phyloP scores from a whole-genome alignment of 257 asterid genomes.

The Gynochthodes officinalis region DNA sequence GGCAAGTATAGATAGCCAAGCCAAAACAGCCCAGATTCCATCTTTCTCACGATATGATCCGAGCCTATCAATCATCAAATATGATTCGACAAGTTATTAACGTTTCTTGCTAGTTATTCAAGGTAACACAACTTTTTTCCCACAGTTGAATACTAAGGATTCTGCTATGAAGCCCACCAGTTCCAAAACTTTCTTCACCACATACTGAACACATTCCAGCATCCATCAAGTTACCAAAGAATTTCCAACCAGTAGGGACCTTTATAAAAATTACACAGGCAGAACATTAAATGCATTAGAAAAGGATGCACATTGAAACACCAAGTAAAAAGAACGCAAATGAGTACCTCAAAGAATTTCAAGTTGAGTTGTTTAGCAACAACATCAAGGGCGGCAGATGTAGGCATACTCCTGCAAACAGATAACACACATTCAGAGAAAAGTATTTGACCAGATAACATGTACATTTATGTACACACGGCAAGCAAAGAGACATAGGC shows the following conservation, averaged over 20 bases:
- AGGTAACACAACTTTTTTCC: background rate
- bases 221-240: conserved; percentile 97
- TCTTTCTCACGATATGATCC: conserved; percentile 98
- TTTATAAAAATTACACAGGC: conserved; percentile 20
- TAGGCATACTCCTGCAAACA: conserved; percentile 93
- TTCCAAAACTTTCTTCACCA: conserved; percentile 99
- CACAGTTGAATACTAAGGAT: background rate
- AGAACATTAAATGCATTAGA: conserved; percentile 2
- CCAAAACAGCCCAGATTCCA: conserved; percentile 99
- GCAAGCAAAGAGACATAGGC: background rate
- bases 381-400: conserved; percentile 98
- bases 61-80: conserved; percentile 57
- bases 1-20: conserved; percentile 93
- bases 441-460: background rate
- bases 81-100: background rate
- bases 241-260: conserved; percentile 99
- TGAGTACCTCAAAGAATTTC: conserved; percentile 87
- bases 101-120: background rate
- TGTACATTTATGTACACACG: background rate
- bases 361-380: conserved; percentile 81
- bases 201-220: conserved; percentile 98
- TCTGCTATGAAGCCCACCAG: conserved; percentile 49
- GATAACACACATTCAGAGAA: conserved; percentile 14
- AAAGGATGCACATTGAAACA: background rate
- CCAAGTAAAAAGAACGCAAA: background rate